Evolutionary conservation across 2,329 filamentous ascomycete genomes (phyloP), one percentile per base, ranked within the genome.

Genomic region (Hirsutella minnesotensis): DNA sequence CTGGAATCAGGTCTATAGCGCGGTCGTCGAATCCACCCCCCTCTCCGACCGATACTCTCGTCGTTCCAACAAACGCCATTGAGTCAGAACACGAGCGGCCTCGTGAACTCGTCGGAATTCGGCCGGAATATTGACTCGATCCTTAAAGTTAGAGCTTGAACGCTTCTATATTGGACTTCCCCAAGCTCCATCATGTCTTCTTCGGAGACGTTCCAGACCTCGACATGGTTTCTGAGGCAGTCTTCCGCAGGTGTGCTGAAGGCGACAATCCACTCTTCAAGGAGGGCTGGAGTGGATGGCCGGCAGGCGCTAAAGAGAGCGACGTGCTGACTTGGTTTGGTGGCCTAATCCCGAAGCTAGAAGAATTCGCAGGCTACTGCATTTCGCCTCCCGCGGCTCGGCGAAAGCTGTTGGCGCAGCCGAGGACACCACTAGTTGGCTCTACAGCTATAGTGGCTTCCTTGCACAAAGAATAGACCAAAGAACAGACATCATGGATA

Each of bases 191-290:
- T 45, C 39, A 63, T 22, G 47, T 51, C 10, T 65, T 53, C 43
- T 66, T 65, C 42, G 50, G 56, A 31, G 31, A 40, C 13, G 36
- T 38, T 13, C 43, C 47, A 43, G 47, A 48, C 19, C 58, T 66
- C 12, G 49, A 60, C 31, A 46, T 48, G 8, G 56, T 50, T 20
- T 58, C 62, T 16, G 18, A 59, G 45, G 48, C 50, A 7, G 49
- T 65, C 48, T 66, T 67, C 43, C 39, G 58, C 29, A 52, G 59
- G 42, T 66, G 56, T 43, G 40, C 38, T 3, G 44, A 61, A n/a
- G n/a, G n/a, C n/a, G n/a, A n/a, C n/a, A n/a, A n/a, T n/a, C 38
- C 38, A 33, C 38, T 40, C 38, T 40, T 31, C 12, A 31, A 10
- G 16, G 38, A 40, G 3, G 38, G 38, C 2, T 40, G 29, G 38